These are phyloP conservation scores for Mycena belliarum DNA, from an alignment of 768 basidiomycete species.

Conservation along the genomic window DNA sequence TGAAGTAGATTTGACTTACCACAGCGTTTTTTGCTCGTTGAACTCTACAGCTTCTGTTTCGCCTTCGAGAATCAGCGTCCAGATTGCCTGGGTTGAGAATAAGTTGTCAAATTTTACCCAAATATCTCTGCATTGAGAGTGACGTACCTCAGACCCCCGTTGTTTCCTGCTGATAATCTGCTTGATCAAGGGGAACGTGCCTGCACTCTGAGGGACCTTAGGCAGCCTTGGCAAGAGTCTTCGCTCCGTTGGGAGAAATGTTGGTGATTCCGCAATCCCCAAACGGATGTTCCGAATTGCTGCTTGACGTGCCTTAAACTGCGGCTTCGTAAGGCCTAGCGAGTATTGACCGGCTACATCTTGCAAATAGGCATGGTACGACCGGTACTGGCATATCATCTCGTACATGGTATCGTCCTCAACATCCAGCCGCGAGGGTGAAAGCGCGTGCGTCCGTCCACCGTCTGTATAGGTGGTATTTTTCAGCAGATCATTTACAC, in stretches of 20 bases:
- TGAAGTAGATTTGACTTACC: background rate
- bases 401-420: background rate
- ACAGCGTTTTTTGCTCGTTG: background rate
- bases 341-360: background rate
- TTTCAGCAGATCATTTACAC: background rate
- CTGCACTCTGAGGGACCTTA: too few species aligned
- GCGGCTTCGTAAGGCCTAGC: background rate
- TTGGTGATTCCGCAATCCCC: background rate
- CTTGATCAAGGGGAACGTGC: background rate
- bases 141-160: background rate
- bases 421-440: background rate
- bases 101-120: background rate
- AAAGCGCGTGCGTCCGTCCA: background rate
- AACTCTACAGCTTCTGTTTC: background rate
- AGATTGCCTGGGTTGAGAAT: background rate
- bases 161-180: background rate
- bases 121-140: background rate
- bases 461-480: background rate
- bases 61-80: background rate
- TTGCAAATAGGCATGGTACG: background rate
- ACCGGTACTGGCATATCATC: background rate
- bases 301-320: background rate
- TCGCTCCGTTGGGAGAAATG: background rate
- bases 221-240: background rate
- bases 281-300: background rate